phyloP scores from a whole-genome alignment of 1,284 basidiomycete species.

The Ustilago curta region DNA sequence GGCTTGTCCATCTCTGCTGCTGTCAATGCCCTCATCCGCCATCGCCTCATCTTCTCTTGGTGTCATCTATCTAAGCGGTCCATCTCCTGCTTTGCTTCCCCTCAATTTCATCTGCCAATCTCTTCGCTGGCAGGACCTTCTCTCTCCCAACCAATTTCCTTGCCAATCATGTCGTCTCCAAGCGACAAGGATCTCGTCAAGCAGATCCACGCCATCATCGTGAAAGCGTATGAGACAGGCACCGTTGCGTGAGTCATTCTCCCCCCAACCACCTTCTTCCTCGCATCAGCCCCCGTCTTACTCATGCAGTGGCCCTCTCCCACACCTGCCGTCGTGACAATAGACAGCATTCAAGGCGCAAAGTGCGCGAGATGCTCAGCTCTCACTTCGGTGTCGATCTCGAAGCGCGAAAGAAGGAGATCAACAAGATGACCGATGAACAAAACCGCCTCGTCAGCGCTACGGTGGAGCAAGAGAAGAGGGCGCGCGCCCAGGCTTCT shows the following conservation, averaged over 20 bases:
- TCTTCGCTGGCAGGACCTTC: background rate
- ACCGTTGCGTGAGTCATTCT: conserved; percentile 24
- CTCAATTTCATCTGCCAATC: background rate
- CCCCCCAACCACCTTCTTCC: background rate
- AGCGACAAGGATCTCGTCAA: conserved; percentile 24
- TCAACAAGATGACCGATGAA: conserved; percentile 14
- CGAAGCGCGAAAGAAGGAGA: conserved; percentile 28
- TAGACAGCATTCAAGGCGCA: conserved; percentile 30
- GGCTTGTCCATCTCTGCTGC: too few relatives aligned
- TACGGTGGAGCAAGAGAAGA: background rate
- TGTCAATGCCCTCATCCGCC: background rate
- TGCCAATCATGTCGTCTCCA: conserved; percentile 23
- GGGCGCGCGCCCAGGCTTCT: conserved; percentile 4
- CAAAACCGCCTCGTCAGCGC: conserved; percentile 14
- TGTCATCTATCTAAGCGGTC: background rate
- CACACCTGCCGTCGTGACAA: background rate
- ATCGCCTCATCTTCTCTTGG: background rate
- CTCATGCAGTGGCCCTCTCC: too few relatives aligned
- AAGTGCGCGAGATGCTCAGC: conserved; percentile 24
- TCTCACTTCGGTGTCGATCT: conserved; percentile 37
- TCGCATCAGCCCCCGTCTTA: background rate
- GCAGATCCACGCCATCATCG: conserved; percentile 24
- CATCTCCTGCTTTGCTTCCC: background rate
- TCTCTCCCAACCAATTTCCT: background rate
- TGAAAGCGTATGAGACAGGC: conserved; percentile 15